Conservation (phyloP, 2,329 filamentous ascomycete genomes). For the Septoria linicola region DNA sequence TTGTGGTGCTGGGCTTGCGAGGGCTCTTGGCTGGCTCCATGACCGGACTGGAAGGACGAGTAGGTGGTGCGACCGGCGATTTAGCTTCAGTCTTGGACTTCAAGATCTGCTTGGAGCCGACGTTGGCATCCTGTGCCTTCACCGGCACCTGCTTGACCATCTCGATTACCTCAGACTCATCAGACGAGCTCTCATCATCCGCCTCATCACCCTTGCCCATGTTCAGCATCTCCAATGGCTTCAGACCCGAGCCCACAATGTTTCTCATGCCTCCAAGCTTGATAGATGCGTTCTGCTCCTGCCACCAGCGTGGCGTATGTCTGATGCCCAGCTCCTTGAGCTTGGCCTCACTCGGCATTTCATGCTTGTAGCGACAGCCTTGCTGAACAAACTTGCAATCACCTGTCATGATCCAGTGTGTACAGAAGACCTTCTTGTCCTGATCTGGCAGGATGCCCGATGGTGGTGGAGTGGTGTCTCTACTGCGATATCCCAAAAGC, state of each 20-base stretch:
- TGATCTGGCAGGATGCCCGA: slow-evolving; percentile 43
- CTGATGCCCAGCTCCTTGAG: slow-evolving; percentile 68
- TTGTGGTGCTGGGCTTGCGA: slow-evolving; percentile 22
- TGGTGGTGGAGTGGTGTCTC: slow-evolving; percentile 31
- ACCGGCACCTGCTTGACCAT: background rate
- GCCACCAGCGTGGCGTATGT: slow-evolving; percentile 57
- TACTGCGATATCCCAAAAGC: slow-evolving; percentile 31
- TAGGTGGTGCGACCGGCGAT: slow-evolving; percentile 11
- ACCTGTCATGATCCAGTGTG: slow-evolving; percentile 85
- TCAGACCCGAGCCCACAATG: slow-evolving; percentile 21
- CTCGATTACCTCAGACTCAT: slow-evolving; percentile 5
- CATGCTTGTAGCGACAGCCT: slow-evolving; percentile 85
- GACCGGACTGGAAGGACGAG: slow-evolving; percentile 5
- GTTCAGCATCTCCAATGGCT: slow-evolving; percentile 30
- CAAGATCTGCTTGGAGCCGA: slow-evolving; percentile 8
- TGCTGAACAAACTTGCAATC: slow-evolving; percentile 82
- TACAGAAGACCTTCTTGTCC: slow-evolving; percentile 73
- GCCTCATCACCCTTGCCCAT: slow-evolving; percentile 20
- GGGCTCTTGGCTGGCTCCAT: slow-evolving; percentile 8
- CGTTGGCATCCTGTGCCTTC: background rate
- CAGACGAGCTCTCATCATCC: slow-evolving; percentile 19
- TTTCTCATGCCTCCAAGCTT: slow-evolving; percentile 23
- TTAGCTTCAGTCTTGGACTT: slow-evolving; percentile 1
- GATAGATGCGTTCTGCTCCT: slow-evolving; percentile 46
- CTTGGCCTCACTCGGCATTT: slow-evolving; percentile 74